Conservation (phyloP, 352 stramenopile species). For the Pythium aquatile region DNA sequence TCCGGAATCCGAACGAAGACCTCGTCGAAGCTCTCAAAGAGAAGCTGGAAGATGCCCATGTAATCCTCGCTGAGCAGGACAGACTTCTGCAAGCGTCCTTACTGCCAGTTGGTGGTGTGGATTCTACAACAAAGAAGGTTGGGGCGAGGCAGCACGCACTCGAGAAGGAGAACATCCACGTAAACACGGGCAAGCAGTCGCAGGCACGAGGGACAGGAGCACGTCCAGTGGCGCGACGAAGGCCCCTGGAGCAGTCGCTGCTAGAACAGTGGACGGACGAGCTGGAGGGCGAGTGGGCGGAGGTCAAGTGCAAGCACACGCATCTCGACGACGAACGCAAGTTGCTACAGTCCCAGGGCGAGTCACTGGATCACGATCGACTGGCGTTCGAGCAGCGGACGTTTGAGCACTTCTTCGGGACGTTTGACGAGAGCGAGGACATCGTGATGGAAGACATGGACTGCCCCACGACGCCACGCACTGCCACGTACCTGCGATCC, state of each 20-base stretch:
- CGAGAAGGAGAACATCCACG: conserved; percentile 29
- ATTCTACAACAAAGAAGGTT: neutral
- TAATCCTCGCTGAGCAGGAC: conserved; percentile 67
- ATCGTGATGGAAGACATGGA: conserved; percentile 22
- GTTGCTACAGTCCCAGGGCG: conserved; percentile 14
- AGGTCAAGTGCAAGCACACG: conserved; percentile 13
- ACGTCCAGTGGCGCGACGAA: neutral
- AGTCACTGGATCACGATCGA: conserved; percentile 21
- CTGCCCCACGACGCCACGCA: conserved; percentile 24
- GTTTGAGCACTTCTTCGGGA: conserved; percentile 27
- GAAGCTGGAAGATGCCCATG: conserved; percentile 65
- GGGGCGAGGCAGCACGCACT: neutral
- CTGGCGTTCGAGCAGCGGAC: conserved; percentile 25
- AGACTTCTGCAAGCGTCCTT: conserved; percentile 69
- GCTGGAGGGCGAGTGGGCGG: conserved; percentile 21
- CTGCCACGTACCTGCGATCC: conserved; percentile 17
- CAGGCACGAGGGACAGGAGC: neutral
- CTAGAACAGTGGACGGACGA: conserved; percentile 26
- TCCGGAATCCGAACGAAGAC: conserved; percentile 22
- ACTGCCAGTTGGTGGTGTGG: neutral
- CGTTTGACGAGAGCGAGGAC: conserved; percentile 4
- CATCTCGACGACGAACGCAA: conserved; percentile 19
- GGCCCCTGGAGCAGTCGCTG: conserved; percentile 15
- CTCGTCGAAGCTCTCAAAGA: conserved; percentile 41
- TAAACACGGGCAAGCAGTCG: conserved; percentile 23